These are phyloP conservation scores for Nepenthes mirabilis DNA, from an alignment of 148 eudicot species.

Conservation along the genomic window DNA sequence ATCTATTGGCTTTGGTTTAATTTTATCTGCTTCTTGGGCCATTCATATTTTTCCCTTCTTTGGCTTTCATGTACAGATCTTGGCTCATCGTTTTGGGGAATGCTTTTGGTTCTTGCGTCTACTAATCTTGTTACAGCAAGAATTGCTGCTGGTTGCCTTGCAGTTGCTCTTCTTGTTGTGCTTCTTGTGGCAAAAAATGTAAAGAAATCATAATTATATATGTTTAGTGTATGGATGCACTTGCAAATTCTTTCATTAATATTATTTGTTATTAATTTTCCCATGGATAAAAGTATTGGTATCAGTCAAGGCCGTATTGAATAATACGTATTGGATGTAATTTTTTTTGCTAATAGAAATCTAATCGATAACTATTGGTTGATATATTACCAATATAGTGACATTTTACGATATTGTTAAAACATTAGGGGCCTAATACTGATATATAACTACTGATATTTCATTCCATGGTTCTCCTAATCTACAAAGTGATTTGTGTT, in stretches of 20 bases:
- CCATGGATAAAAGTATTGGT: too few relatives aligned
- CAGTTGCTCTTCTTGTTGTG: slow-evolving; percentile 64
- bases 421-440: too few relatives aligned
- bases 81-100: slow-evolving; percentile 99
- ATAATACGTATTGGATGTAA: too few relatives aligned
- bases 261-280: too few relatives aligned
- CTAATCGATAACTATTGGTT: too few relatives aligned
- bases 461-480: neutral
- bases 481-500: slow-evolving; percentile 1
- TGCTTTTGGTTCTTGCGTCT: slow-evolving; percentile 84
- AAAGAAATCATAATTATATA: slow-evolving; percentile 7
- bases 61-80: slow-evolving; percentile 42
- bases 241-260: neutral
- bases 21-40: neutral
- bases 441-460: too few relatives aligned
- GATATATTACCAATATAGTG: too few relatives aligned
- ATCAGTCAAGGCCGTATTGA: too few relatives aligned
- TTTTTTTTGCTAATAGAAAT: too few relatives aligned
- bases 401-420: too few relatives aligned
- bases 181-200: slow-evolving; percentile 89
- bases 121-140: slow-evolving; percentile 75
- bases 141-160: slow-evolving; percentile 96
- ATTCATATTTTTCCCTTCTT: neutral
- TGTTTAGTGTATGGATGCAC: neutral
- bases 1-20: neutral